phyloP scores from a whole-genome alignment of 345 rosid species.

The Rubroshorea leprosula region DNA sequence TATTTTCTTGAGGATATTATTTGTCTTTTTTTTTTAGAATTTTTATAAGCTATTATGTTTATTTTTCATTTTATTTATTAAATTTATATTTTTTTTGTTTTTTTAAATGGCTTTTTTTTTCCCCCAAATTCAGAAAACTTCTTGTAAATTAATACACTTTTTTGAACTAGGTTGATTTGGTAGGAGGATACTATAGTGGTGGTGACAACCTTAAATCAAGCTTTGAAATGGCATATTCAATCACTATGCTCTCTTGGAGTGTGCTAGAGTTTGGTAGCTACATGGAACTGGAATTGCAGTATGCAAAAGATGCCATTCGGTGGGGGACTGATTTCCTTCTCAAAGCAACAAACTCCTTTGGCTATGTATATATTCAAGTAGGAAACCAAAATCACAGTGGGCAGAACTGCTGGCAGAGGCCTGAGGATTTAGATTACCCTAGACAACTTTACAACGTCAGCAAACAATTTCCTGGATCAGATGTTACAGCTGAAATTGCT shows the following conservation, averaged over 20 bases:
- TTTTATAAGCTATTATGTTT: too few relatives aligned
- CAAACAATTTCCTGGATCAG: slow-evolving; percentile 50
- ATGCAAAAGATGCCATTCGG: slow-evolving; percentile 48
- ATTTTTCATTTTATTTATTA: too few relatives aligned
- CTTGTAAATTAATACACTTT: too few relatives aligned
- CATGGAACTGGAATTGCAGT: slow-evolving; percentile 30
- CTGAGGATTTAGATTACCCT: slow-evolving; percentile 87
- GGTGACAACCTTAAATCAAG: slow-evolving; percentile 75
- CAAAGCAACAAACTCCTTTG: slow-evolving; percentile 41
- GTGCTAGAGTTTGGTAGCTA: slow-evolving; percentile 50
- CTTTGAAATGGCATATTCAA: slow-evolving; percentile 72
- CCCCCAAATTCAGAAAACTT: too few relatives aligned
- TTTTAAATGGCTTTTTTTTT: too few relatives aligned
- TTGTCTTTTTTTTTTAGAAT: too few relatives aligned
- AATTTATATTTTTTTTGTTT: too few relatives aligned
- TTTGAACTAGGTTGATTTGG: slow-evolving; percentile 36
- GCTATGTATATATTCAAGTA: slow-evolving; percentile 24
- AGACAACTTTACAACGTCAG: slow-evolving; percentile 52
- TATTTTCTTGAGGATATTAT: too few relatives aligned
- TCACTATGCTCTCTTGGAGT: slow-evolving; percentile 64
- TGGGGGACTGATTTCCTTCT: slow-evolving; percentile 77
- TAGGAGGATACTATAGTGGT: slow-evolving; percentile 74
- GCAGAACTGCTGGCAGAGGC: slow-evolving; percentile 79
- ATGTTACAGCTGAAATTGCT: slow-evolving; percentile 72
- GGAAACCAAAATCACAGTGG: slow-evolving; percentile 62